Percentiles rank a stretch among this genome's conserved stretches.
These are phyloP conservation scores for Erodium trifolium DNA, from an alignment of 441 rosid species.

Conservation along the genomic window DNA sequence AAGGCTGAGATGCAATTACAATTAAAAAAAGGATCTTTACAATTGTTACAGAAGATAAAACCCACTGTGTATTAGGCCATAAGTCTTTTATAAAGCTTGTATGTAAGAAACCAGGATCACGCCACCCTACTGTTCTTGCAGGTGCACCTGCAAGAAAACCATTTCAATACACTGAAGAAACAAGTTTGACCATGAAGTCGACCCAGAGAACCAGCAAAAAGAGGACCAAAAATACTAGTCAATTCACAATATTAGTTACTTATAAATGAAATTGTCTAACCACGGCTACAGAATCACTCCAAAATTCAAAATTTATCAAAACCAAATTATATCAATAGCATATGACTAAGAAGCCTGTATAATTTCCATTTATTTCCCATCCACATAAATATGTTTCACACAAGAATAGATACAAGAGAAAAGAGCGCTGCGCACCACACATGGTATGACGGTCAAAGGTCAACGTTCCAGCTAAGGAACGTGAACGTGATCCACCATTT, in stretches of 20 bases:
- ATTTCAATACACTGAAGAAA: background rate
- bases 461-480: constrained; percentile 49
- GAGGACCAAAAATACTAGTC: background rate
- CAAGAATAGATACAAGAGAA: background rate
- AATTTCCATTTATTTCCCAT: background rate
- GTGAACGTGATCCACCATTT: constrained; percentile 35
- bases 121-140: constrained; percentile 90
- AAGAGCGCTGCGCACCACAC: background rate
- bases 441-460: background rate
- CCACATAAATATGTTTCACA: background rate
- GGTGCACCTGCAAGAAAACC: constrained; percentile 44
- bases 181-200: background rate
- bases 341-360: background rate
- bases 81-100: constrained; percentile 64
- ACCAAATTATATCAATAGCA: background rate
- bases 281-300: background rate
- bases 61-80: constrained; percentile 65
- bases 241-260: background rate
- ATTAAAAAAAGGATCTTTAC: background rate
- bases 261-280: background rate
- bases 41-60: constrained; percentile 13
- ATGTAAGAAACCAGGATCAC: constrained; percentile 86
- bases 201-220: constrained; percentile 1
- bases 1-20: background rate
- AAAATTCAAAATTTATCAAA: background rate